Conservation (phyloP, 2,329 filamentous ascomycete genomes). For the Xylaria sp. region DNA sequence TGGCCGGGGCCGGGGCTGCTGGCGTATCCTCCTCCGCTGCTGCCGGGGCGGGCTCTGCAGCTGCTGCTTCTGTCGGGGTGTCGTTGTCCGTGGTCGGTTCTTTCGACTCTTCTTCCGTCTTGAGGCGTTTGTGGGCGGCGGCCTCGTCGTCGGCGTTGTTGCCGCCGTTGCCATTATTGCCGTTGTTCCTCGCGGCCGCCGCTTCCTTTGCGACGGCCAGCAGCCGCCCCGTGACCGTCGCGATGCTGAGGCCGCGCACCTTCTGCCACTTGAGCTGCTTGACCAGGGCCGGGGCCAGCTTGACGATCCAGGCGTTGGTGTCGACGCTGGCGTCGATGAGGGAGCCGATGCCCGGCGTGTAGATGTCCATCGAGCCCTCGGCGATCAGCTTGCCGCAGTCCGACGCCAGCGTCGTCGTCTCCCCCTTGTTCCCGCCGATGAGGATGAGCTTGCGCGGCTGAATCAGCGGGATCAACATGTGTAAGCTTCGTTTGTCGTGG, state of each 20-base stretch:
- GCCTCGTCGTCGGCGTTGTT: constrained; percentile 52
- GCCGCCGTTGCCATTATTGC: neutral
- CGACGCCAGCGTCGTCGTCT: constrained; percentile 76
- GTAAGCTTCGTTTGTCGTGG: constrained; percentile 89
- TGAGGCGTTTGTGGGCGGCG: constrained; percentile 52
- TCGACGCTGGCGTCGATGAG: constrained; percentile 90
- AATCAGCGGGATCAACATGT: constrained; percentile 93
- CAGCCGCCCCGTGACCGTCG: constrained; percentile 81
- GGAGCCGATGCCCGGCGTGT: constrained; percentile 75
- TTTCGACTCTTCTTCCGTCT: constrained; percentile 43
- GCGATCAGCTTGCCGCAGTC: constrained; percentile 74
- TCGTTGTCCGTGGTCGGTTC: constrained; percentile 12
- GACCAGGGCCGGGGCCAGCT: constrained; percentile 81
- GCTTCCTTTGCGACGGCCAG: constrained; percentile 42
- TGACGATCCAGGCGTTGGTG: constrained; percentile 96
- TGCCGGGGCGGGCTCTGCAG: neutral
- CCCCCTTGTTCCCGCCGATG: constrained; percentile 76
- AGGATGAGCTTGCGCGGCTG: constrained; percentile 92
- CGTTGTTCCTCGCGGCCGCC: constrained; percentile 46
- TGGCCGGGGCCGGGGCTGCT: neutral
- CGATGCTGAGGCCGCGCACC: constrained; percentile 84
- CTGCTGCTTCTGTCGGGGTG: constrained; percentile 14
- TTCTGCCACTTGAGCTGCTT: constrained; percentile 93
- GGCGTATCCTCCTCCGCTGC: constrained; percentile 27
- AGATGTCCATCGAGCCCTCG: constrained; percentile 69